Evolutionary conservation across 306 rosid species (phyloP).

Genomic region (Rosa lucieae): DNA sequence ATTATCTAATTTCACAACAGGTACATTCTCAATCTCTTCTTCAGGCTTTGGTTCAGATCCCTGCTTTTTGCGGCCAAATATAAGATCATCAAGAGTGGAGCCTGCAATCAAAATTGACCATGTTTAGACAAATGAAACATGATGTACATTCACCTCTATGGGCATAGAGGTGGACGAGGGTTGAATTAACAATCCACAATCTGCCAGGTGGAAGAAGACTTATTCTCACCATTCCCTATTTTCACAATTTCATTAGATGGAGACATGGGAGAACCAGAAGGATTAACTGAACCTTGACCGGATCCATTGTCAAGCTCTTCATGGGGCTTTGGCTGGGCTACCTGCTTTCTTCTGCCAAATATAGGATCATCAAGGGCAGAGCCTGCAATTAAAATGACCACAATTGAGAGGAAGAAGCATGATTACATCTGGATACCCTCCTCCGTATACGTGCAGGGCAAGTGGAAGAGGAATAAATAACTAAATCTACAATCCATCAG

Average conservation of each 20-base stretch:
- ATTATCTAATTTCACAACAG: slow-evolving; percentile 26
- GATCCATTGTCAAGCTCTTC: slow-evolving; percentile 36
- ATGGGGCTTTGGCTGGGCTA: slow-evolving; percentile 51
- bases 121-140: slow-evolving; percentile 23
- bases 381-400: slow-evolving; percentile 45
- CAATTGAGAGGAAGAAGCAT: slow-evolving; percentile 26
- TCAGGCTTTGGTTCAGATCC: slow-evolving; percentile 53
- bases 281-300: slow-evolving; percentile 30
- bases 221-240: slow-evolving; percentile 28
- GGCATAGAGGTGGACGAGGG: neutral
- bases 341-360: slow-evolving; percentile 45
- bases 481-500: slow-evolving; percentile 34
- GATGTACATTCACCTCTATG: neutral
- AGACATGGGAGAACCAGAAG: slow-evolving; percentile 48
- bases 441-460: neutral
- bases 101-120: slow-evolving; percentile 46
- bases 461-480: neutral
- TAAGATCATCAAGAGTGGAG: slow-evolving; percentile 41
- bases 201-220: slow-evolving; percentile 28
- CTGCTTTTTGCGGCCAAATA: slow-evolving; percentile 45
- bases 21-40: slow-evolving; percentile 32
- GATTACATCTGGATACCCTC: neutral
- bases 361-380: slow-evolving; percentile 42
- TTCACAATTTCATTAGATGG: slow-evolving; percentile 38
- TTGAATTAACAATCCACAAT: slow-evolving; percentile 30